Base-by-base conservation (phyloP, 768 basidiomycete species). In the Podaxis sp. region DNA sequence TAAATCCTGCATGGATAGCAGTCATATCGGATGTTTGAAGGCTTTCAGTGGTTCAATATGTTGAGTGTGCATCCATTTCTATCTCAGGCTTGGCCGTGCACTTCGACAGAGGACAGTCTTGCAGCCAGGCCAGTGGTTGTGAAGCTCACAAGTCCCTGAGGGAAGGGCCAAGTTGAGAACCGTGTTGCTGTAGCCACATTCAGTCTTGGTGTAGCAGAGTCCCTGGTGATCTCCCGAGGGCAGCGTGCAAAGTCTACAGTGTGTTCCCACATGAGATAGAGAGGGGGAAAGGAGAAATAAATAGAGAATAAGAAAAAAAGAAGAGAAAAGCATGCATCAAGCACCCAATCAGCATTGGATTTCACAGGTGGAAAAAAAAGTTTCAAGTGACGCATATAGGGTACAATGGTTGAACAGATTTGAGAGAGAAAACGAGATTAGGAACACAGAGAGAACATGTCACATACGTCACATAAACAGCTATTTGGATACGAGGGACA, bases 291-390 rank as follows among this genome's bases (percentile, higher is more conserved):
- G 63, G 43, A 66, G 43, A 49, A 47, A 54, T 53, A 66, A 60
- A 65, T 56, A 65, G 67, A 67, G 65, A 50, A 59, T 63, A 64
- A 47, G 67, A 43, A 65, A 52, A 67, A 33, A 66, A 62, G 66
- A 43, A 66, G 61, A 64, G 49, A 62, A 60, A 65, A 63, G 56
- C 64, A 63, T n/a, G 54, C 50, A 55, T 54, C 54, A 56, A 50
- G 37, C 55, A 56, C 40, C 55, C 53, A 56, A 55, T 51, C 64
- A 60, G 41, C 57, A 64, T 58, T 51, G 40, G 41, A 57, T 27
- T 36, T 60, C 36, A 57, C 53, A 56, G 27, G 27, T 27, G 15
- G 52, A 40, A 27, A 38, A 27, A 61, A 52, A 37, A 47, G 15
- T 29, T 55, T 36, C 61, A 50, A 57, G 58, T 47, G 55, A 64